phyloP scores from a whole-genome alignment of 768 basidiomycete species.

The Cubamyces sp. region DNA sequence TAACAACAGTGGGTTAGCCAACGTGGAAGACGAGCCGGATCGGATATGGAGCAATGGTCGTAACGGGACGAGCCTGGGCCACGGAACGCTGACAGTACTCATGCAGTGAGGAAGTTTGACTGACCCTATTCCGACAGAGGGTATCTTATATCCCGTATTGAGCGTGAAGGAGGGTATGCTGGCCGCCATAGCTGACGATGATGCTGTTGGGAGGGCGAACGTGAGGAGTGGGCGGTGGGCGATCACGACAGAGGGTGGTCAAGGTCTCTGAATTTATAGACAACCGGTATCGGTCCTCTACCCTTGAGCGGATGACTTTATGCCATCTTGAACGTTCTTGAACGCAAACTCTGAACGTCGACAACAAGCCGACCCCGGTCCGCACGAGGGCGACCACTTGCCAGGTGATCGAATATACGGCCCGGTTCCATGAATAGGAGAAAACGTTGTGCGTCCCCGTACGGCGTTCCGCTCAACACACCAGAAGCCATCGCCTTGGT shows the following conservation, averaged over 20 bases:
- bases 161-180: conserved; percentile 46
- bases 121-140: conserved; percentile 67
- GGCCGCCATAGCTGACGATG: conserved; percentile 19
- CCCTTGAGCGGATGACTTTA: background rate
- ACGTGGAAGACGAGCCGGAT: no score
- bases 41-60: no score
- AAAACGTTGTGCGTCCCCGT: no score
- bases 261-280: no score
- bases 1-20: conserved; percentile 25
- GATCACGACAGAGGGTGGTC: no score
- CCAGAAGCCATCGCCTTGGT: no score
- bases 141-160: conserved; percentile 81
- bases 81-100: no score
- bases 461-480: no score
- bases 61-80: no score
- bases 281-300: background rate
- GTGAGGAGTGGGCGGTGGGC: no score
- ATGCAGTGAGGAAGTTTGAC: background rate
- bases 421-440: conserved; percentile 1
- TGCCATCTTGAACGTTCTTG: conserved; percentile 4
- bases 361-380: background rate
- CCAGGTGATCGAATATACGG: conserved; percentile 3
- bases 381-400: background rate
- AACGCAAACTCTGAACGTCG: background rate
- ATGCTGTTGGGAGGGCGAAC: no score